Conservation (phyloP, 257 asterid genomes). For the Lithospermum erythrorhizon region DNA sequence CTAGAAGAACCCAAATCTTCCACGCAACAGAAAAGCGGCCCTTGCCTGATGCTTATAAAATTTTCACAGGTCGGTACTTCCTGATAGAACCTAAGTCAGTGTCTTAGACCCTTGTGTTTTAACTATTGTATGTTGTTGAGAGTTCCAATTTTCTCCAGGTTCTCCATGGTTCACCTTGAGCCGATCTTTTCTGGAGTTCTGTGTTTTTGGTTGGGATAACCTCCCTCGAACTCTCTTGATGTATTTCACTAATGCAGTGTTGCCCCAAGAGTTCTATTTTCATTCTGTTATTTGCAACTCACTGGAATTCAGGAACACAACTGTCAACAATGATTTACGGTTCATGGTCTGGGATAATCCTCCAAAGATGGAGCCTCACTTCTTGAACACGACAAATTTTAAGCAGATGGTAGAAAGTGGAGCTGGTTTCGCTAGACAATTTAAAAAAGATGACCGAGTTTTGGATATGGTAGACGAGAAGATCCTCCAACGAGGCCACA, state of each 20-base stretch:
- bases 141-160: constrained; percentile 28
- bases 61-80: constrained; percentile 59
- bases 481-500: constrained; percentile 56
- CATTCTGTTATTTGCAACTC: constrained; percentile 84
- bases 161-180: constrained; percentile 91
- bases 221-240: constrained; percentile 87
- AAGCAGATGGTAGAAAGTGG: constrained; percentile 63
- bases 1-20: constrained; percentile 77
- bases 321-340: constrained; percentile 77
- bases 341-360: constrained; percentile 92
- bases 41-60: constrained; percentile 76
- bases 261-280: constrained; percentile 88
- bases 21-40: constrained; percentile 91
- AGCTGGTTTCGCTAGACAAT: constrained; percentile 90
- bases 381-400: constrained; percentile 51
- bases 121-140: constrained; percentile 8
- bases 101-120: too few species aligned
- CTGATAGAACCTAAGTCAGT: neutral
- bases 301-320: constrained; percentile 62
- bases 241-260: constrained; percentile 58
- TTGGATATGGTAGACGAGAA: constrained; percentile 66
- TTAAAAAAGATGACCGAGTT: constrained; percentile 43
- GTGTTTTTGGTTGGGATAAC: constrained; percentile 68
- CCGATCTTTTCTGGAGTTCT: constrained; percentile 72
- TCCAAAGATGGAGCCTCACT: constrained; percentile 89